Evolutionary conservation across 805 yeast genomes (phyloP).

Genomic region (Candida alai): DNA sequence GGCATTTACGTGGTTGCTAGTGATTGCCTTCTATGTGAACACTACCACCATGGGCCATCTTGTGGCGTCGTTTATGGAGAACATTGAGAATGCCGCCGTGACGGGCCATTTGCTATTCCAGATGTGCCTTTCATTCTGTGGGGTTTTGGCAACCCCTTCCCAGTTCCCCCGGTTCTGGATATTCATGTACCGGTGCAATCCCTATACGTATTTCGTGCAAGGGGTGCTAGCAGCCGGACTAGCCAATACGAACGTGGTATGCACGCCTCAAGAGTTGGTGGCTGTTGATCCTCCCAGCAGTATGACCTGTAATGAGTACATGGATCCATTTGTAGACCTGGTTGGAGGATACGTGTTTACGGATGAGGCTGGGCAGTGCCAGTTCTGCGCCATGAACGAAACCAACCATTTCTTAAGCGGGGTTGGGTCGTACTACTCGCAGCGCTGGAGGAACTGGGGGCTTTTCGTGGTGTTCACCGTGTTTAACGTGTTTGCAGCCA

Average conservation of each 20-base stretch:
- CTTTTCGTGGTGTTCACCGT: conserved; percentile 39
- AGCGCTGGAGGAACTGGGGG: conserved; percentile 68
- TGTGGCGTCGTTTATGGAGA: conserved; percentile 24
- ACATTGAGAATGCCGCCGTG: conserved; percentile 30
- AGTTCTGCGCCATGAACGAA: conserved; percentile 51
- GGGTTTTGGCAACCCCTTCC: conserved; percentile 28
- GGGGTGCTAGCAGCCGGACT: conserved; percentile 36
- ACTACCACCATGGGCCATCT: conserved; percentile 25
- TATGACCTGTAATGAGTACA: conserved; percentile 19
- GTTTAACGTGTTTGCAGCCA: conserved; percentile 29
- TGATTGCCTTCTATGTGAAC: conserved; percentile 21
- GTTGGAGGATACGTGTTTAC: conserved; percentile 47
- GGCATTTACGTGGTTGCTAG: conserved; percentile 31
- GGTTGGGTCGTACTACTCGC: conserved; percentile 41
- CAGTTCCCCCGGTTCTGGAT: conserved; percentile 47
- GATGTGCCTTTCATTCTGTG: conserved; percentile 32
- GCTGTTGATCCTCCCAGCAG: conserved; percentile 18
- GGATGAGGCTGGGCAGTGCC: conserved; percentile 49
- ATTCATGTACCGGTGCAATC: conserved; percentile 70
- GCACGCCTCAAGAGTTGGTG: conserved; percentile 18
- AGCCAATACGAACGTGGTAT: conserved; percentile 33
- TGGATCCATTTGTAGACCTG: conserved; percentile 25
- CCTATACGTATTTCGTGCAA: conserved; percentile 65
- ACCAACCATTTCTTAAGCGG: conserved; percentile 59
- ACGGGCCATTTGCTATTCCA: conserved; percentile 24